phyloP scores from a whole-genome alignment of 73 alveolate genomes.

The Urostyla sp. region DNA sequence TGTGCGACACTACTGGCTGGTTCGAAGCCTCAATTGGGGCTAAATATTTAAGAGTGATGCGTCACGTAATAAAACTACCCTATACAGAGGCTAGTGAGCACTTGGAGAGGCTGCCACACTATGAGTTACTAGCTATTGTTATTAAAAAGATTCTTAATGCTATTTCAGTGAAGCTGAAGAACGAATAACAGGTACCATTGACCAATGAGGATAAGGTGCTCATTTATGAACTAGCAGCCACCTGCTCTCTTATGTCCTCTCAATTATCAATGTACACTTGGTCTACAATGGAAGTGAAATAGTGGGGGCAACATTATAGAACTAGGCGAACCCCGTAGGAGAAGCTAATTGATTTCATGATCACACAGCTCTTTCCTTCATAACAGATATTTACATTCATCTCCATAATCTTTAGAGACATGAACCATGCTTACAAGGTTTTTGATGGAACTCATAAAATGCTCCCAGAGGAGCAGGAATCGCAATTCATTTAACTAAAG shows the following conservation, averaged over 20 bases:
- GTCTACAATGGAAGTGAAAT: slow-evolving; percentile 40
- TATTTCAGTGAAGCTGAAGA: slow-evolving; percentile 10
- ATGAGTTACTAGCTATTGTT: slow-evolving; percentile 27
- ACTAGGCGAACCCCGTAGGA: slow-evolving; percentile 50
- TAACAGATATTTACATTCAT: slow-evolving; percentile 26
- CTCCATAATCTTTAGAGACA: slow-evolving; percentile 50
- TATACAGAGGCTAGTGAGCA: slow-evolving; percentile 32
- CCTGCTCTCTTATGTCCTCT: slow-evolving; percentile 23
- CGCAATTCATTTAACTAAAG: background rate
- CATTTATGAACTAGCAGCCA: slow-evolving; percentile 43
- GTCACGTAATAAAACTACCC: slow-evolving; percentile 52
- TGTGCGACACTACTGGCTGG: slow-evolving; percentile 93
- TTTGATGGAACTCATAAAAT: background rate
- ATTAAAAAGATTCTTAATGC: slow-evolving; percentile 32
- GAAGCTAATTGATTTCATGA: slow-evolving; percentile 14
- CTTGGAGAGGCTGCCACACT: background rate
- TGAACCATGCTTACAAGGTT: slow-evolving; percentile 16
- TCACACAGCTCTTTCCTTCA: slow-evolving; percentile 23
- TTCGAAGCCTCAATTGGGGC: slow-evolving; percentile 79
- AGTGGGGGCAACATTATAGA: slow-evolving; percentile 28
- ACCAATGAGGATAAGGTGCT: slow-evolving; percentile 45
- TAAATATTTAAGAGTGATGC: slow-evolving; percentile 81
- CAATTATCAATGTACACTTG: slow-evolving; percentile 36
- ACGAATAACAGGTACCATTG: slow-evolving; percentile 13
- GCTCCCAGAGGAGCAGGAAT: background rate